Percentiles rank a stretch among this genome's conserved stretches.
Conservation (phyloP, 345 rosid species). For the Acer negundo region DNA sequence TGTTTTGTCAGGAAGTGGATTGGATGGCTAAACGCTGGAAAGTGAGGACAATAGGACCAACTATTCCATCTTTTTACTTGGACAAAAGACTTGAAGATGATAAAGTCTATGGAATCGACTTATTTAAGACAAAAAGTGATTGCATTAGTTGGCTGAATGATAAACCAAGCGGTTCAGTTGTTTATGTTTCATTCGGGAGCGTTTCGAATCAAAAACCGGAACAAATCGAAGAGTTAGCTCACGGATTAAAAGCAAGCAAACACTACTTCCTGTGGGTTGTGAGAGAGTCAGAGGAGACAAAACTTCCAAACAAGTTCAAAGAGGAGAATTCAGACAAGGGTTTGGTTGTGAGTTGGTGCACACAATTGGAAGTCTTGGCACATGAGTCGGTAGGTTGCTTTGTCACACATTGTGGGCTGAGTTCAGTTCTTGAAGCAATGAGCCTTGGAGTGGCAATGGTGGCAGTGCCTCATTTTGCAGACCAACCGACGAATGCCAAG, state of each 20-base stretch:
- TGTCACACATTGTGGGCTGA: constrained; percentile 42
- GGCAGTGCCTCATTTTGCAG: constrained; percentile 44
- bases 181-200: constrained; percentile 44
- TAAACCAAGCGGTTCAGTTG: constrained; percentile 28
- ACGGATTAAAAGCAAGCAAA: constrained; percentile 18
- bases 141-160: constrained; percentile 30
- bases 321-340: constrained; percentile 15
- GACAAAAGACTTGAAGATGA: constrained; percentile 21
- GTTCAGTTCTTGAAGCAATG: constrained; percentile 43
- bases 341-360: constrained; percentile 41
- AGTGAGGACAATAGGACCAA: constrained; percentile 24
- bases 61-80: constrained; percentile 27
- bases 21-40: constrained; percentile 28
- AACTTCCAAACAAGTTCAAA: constrained; percentile 25
- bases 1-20: constrained; percentile 28
- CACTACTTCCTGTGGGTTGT: constrained; percentile 37
- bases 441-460: constrained; percentile 48
- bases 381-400: constrained; percentile 36
- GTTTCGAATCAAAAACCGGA: constrained; percentile 15
- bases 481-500: constrained; percentile 49
- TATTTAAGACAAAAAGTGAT: constrained; percentile 19
- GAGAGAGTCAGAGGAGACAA: constrained; percentile 26
- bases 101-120: constrained; percentile 12
- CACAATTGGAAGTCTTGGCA: constrained; percentile 31
- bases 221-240: constrained; percentile 31